phyloP scores from a whole-genome alignment of 228 moss, liverwort and hornwort genomes.

The Sphagnum fallax region DNA sequence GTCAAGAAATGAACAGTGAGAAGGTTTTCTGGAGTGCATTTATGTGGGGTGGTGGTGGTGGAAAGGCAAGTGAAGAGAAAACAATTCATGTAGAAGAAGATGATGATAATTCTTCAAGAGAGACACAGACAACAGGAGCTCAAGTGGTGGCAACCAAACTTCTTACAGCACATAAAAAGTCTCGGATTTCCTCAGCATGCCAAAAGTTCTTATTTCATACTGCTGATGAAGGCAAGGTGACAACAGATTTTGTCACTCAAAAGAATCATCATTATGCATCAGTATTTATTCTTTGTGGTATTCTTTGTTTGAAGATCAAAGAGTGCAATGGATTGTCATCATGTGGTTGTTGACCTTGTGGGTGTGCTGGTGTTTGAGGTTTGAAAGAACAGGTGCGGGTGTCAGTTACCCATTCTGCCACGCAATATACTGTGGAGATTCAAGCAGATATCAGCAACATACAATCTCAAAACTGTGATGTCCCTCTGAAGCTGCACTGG shows the following conservation, averaged over 20 bases:
- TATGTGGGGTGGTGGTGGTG: background rate
- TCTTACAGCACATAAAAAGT: background rate
- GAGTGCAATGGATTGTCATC: background rate
- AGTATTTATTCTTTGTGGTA: background rate
- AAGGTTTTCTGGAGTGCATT: constrained; percentile 7
- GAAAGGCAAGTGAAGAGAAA: constrained; percentile 6
- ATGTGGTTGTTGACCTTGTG: background rate
- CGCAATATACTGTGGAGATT: constrained; percentile 27
- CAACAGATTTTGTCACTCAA: background rate
- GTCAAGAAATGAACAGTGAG: constrained; percentile 3
- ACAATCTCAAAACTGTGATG: constrained; percentile 2
- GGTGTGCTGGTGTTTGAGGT: background rate
- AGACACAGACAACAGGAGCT: background rate
- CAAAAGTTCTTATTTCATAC: constrained; percentile 41
- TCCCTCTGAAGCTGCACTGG: constrained; percentile 48
- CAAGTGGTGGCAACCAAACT: background rate
- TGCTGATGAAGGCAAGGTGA: constrained; percentile 29
- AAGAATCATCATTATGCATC: background rate
- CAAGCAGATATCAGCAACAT: constrained; percentile 16
- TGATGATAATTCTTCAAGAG: background rate
- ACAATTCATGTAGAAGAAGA: constrained; percentile 1
- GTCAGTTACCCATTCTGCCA: constrained; percentile 17
- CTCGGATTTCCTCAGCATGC: background rate
- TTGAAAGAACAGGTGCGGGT: background rate
- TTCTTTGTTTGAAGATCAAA: background rate